Conservation (phyloP, 805 yeast genomes). For the Wickerhamia fluorescens region DNA sequence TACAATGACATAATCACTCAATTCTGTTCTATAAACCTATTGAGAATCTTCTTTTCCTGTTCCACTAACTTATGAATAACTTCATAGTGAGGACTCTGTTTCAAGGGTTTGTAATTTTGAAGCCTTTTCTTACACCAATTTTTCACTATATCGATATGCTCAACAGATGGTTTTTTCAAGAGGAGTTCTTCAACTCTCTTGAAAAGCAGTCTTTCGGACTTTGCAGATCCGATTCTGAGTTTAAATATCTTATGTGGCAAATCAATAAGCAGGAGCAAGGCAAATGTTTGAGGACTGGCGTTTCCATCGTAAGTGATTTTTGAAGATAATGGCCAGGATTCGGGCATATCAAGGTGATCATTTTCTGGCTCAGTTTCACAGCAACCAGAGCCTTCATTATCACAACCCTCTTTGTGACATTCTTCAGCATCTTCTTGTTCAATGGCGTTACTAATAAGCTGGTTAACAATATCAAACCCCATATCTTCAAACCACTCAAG, state of each 20-base stretch:
- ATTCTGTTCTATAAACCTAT: constrained; percentile 10
- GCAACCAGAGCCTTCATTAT: constrained; percentile 10
- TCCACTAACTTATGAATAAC: constrained; percentile 12
- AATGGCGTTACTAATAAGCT: constrained; percentile 7
- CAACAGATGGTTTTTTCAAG: constrained; percentile 6
- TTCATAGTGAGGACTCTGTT: constrained; percentile 5
- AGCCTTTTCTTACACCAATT: constrained; percentile 23
- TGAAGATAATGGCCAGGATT: constrained; percentile 41
- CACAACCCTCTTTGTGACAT: constrained; percentile 4
- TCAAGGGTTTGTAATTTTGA: constrained; percentile 10
- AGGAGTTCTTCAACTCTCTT: constrained; percentile 14
- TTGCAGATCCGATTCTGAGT: constrained; percentile 12
- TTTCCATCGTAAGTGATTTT: constrained; percentile 35
- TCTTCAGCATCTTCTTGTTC: constrained; percentile 2
- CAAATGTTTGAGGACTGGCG: constrained; percentile 38
- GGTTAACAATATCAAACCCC: constrained; percentile 35
- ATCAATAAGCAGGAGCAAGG: constrained; percentile 22
- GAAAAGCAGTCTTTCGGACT: constrained; percentile 15
- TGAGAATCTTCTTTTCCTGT: constrained; percentile 22
- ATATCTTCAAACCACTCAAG: constrained; percentile 44
- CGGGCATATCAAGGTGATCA: constrained; percentile 19
- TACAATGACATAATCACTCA: too few relatives aligned
- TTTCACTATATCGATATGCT: constrained; percentile 8
- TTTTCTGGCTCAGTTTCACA: constrained; percentile 9
- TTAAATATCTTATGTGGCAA: constrained; percentile 22